Evolutionary conservation across 2,329 filamentous ascomycete genomes (phyloP), one percentile per base, ranked within the genome.

Genomic region (Neonectria magnoliae): DNA sequence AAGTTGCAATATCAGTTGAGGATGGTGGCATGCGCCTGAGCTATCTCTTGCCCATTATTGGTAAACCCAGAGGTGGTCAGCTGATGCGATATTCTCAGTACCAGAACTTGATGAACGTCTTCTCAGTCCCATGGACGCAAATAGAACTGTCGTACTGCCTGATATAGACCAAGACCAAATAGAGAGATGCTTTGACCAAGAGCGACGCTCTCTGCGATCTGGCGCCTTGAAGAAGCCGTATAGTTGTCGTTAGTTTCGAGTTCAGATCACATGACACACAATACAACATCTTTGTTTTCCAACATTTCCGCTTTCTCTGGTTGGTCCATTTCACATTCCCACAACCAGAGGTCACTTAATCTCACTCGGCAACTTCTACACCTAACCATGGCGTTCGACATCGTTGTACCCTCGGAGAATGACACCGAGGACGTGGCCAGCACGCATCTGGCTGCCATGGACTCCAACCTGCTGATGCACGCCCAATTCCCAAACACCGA

Each of bases 391-490:
- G 16, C 57, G 7, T 75, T 78, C 62, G 63, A 70, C 41, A 71
- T 78, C 11, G 45, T 62, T 20, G 62, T 73, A 9, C 76, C 76
- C 20, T 69, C 71, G 5, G 68, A 68, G 41, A 60, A 67, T 11
- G 74, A 77, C 18, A 73, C 71, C 16, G 44, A 64, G 6, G 67
- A 66, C 18, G 60, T 77, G 31, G 71, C 75, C 8, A 69, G 67
- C 44, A 76, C 81, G 57, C 80, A 82, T 64, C 65, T 82, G 16
- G 65, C 70, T 9, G 78, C 81, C 50, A 82, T 81, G 81, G 73
- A 78, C 50, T 63, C 70, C 41, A 81, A 82, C 67, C 65, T 76
- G 13, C 64, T 82, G 25, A 77, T 80, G 48, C 79, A 81, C 59
- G 77, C 77, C 1, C 79, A 82, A 64, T 81, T 82, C 57, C 80